A percentile compares a stretch with the other conserved stretches of the same genome.
Evolutionary conservation across 345 rosid species (phyloP).

Genomic region (Rhodamnia argentea): DNA sequence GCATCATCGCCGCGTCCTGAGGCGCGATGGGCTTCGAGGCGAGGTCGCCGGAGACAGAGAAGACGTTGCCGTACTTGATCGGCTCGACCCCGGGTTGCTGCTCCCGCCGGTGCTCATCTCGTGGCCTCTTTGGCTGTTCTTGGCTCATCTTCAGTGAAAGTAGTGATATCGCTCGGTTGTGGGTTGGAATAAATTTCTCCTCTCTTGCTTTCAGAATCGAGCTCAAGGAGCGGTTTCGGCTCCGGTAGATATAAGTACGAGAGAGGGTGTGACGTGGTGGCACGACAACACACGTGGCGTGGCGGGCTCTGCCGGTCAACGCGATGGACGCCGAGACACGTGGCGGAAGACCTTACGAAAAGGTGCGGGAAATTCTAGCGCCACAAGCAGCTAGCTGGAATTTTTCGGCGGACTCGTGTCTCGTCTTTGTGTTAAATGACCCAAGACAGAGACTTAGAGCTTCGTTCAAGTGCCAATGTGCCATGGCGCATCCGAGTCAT

Average conservation of each 20-base stretch:
- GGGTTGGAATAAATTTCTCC: not conserved
- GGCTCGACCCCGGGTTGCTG: constrained; percentile 1
- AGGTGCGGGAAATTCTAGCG: not conserved
- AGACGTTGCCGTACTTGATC: constrained; percentile 20
- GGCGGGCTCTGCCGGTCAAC: not conserved
- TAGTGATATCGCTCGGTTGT: not conserved
- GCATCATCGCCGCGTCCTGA: constrained; percentile 19
- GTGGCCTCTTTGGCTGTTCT: constrained; percentile 13
- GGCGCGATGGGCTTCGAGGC: constrained; percentile 17
- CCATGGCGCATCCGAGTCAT: too few species aligned
- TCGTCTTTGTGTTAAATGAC: too few species aligned
- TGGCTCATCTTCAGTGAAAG: constrained; percentile 16
- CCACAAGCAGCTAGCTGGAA: not conserved
- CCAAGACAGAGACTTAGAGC: too few species aligned
- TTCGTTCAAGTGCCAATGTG: too few species aligned
- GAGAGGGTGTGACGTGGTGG: not conserved
- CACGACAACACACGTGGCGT: not conserved
- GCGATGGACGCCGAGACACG: not conserved
- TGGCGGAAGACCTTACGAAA: not conserved
- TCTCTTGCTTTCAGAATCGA: not conserved
- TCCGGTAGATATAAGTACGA: not conserved
- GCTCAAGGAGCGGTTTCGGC: not conserved
- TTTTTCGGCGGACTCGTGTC: not conserved
- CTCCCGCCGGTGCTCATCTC: not conserved
- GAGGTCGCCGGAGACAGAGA: constrained; percentile 14